A percentile compares a stretch with the other conserved stretches of the same genome.
phyloP scores from a whole-genome alignment of 2,329 filamentous ascomycete genomes.

The Alternaria arborescens region DNA sequence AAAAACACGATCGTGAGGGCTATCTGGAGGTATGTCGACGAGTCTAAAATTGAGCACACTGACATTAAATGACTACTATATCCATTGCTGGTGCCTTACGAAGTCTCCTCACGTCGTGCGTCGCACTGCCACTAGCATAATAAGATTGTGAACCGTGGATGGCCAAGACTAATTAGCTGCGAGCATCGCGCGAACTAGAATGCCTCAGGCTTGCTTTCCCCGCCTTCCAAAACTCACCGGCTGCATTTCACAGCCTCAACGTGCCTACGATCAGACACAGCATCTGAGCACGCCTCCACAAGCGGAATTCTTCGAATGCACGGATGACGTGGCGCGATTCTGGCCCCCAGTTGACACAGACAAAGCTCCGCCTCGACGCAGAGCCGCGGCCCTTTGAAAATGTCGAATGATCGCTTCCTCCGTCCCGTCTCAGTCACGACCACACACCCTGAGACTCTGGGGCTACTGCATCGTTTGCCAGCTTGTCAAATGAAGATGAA shows the following conservation, averaged over 20 bases:
- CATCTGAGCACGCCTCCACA: slow-evolving; percentile 7
- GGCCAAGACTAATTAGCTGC: background rate
- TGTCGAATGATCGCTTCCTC: slow-evolving; percentile 20
- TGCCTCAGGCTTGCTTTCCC: slow-evolving; percentile 1
- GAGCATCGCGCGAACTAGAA: background rate
- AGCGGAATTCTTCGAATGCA: slow-evolving; percentile 18
- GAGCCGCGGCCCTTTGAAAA: slow-evolving; percentile 31
- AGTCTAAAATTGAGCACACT: too few relatives aligned
- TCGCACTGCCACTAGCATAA: too few relatives aligned
- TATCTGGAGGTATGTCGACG: too few relatives aligned
- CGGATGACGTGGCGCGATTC: slow-evolving; percentile 31
- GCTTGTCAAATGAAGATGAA: background rate
- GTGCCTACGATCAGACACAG: slow-evolving; percentile 21
- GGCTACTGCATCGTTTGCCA: background rate
- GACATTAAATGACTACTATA: too few relatives aligned
- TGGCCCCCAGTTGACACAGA: slow-evolving; percentile 27
- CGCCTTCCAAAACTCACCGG: slow-evolving; percentile 9
- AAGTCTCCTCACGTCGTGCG: too few relatives aligned
- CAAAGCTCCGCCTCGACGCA: slow-evolving; percentile 30
- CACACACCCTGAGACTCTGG: background rate
- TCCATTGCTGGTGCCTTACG: too few relatives aligned
- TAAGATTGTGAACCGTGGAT: too few relatives aligned
- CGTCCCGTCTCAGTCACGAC: slow-evolving; percentile 4
- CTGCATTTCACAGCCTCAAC: slow-evolving; percentile 16
- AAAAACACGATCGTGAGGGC: too few relatives aligned